Conservation (phyloP, 2,329 filamentous ascomycete genomes). For the Beauveria bassiana region DNA sequence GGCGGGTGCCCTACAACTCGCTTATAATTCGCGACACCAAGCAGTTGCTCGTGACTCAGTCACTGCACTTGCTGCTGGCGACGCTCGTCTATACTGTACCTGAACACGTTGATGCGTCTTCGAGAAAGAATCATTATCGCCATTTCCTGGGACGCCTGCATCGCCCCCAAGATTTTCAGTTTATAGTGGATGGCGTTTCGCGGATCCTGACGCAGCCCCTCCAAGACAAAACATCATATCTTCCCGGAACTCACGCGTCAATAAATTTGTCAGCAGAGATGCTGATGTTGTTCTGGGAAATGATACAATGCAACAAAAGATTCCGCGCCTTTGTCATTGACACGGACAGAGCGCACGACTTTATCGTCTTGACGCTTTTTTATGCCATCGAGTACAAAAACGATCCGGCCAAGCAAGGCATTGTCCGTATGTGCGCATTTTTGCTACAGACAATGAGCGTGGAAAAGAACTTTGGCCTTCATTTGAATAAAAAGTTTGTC, state of each 20-base stretch:
- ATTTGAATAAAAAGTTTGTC: constrained; percentile 82
- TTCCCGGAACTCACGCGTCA: constrained; percentile 73
- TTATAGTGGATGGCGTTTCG: constrained; percentile 90
- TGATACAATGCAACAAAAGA: constrained; percentile 92
- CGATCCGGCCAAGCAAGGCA: constrained; percentile 79
- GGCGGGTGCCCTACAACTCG: constrained; percentile 90
- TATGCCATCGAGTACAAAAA: constrained; percentile 86
- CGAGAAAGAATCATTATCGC: constrained; percentile 85
- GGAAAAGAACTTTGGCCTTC: constrained; percentile 81
- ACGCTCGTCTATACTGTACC: constrained; percentile 82
- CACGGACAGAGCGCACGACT: constrained; percentile 87
- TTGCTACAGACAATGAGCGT: constrained; percentile 90
- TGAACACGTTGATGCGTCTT: constrained; percentile 55
- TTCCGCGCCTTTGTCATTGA: constrained; percentile 97
- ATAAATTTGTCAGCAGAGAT: constrained; percentile 89
- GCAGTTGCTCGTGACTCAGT: constrained; percentile 85
- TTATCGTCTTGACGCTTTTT: constrained; percentile 82
- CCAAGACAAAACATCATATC: constrained; percentile 79
- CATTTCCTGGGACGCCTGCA: constrained; percentile 88
- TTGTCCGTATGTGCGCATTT: constrained; percentile 97
- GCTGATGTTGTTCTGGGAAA: constrained; percentile 96
- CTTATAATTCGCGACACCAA: constrained; percentile 87
- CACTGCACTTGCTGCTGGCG: constrained; percentile 81
- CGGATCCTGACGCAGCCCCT: constrained; percentile 87
- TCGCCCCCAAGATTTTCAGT: constrained; percentile 93